Base-by-base conservation (phyloP, 2,329 filamentous ascomycete genomes). In the Trichoderma polysporum region DNA sequence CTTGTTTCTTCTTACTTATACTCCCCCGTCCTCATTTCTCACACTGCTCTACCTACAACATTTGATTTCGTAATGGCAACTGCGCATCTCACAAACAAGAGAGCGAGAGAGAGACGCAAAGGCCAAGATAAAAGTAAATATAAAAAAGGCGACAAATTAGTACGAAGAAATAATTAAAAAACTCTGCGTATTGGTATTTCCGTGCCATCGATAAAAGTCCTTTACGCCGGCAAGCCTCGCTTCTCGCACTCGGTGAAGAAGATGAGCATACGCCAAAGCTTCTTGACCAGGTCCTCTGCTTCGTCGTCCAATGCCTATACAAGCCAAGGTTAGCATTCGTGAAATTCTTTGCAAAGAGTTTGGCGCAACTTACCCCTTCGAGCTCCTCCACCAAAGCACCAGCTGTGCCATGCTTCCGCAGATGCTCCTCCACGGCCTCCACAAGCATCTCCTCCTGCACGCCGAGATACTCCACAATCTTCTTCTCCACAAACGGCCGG, bases 231-330 rank as follows among this genome's bases (percentile, higher is more conserved):
- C 68, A 97, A 82, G 2, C 94, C 94, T 70, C 93, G 85, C 82
- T 95, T 97, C 85, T 97, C 94, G 74, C 91, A 92, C 79, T 98
- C 94, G 6, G 92, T 95, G 74, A 94, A 97, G 87, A 97, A 98
- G 74, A 98, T 97, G 67, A 97, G 89, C 93, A 98, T 97, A 59
- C 94, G 88, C 95, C 95, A 99, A 39, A 99, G 86, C 82, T 97
- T 98, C 86, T 93, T 96, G 58, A 98, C 94, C 71, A 99, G 82
- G 29, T 92, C 90, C 78, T 97, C 94, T 12, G 94, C 93, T 76
- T 98, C 95, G 75, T 99, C 95, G 75, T 97, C 95, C 69, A 99
- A 84, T 50, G 93, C 92, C 88, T 94, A 69, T 68, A 41, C n/a
- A 25, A 7, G 68, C 33, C 12, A 19, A 12, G 58, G 70, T 81